Evolutionary conservation across 78 protist genomes (phyloP).

Genomic region (Dictyostelium capitatum): DNA sequence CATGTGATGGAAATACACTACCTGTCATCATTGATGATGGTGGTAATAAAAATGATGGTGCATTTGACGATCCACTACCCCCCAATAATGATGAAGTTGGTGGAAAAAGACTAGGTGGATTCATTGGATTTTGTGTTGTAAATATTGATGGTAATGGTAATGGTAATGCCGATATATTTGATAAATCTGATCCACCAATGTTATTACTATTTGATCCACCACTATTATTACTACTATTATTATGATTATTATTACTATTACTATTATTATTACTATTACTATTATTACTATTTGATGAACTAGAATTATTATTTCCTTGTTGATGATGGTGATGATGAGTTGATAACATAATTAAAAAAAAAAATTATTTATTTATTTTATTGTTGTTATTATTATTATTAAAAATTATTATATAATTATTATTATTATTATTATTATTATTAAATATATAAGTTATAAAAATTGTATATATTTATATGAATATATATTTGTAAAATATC

Average conservation of each 20-base stretch:
- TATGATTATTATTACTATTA: too few species aligned
- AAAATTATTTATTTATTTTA: too few species aligned
- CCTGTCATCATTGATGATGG: constrained; percentile 28
- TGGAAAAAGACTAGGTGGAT: constrained; percentile 27
- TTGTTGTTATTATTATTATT: not conserved
- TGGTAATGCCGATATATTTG: constrained; percentile 3
- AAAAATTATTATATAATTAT: not conserved
- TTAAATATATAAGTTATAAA: not conserved
- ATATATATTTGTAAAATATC: not conserved
- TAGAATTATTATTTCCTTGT: not conserved
- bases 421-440: not conserved
- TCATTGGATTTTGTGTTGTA: constrained; percentile 17
- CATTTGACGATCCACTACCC: not conserved
- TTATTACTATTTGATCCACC: too few species aligned
- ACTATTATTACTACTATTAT: too few species aligned
- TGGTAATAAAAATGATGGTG: constrained; percentile 69
- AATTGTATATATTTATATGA: not conserved
- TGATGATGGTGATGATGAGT: constrained; percentile 20
- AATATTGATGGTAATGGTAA: constrained; percentile 39
- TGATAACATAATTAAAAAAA: constrained; percentile 13
- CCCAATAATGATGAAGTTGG: constrained; percentile 48
- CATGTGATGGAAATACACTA: constrained; percentile 19
- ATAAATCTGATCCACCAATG: constrained; percentile 8
- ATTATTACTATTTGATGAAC: too few species aligned
- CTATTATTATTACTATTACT: too few species aligned